These are phyloP conservation scores for Juncus inflexus DNA, from an alignment of 176 grass and related monocot genomes.

Conservation along the genomic window DNA sequence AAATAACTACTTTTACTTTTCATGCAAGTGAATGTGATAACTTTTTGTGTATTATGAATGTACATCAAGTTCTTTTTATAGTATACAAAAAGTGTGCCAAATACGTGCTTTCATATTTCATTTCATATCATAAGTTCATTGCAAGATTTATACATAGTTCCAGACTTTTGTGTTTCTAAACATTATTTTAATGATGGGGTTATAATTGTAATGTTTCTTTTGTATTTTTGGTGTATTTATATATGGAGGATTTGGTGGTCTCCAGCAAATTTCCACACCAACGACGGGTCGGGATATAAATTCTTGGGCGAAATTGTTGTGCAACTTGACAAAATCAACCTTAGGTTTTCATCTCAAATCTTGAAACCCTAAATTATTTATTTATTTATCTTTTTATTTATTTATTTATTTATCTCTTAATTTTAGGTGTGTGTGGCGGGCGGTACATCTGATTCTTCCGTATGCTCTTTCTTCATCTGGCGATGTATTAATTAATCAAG, in stretches of 20 bases:
- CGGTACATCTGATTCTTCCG: constrained; percentile 59
- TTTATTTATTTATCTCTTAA: no score
- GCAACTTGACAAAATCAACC: constrained; percentile 97
- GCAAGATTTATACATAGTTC: no score
- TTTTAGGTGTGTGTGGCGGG: constrained; percentile 60
- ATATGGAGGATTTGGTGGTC: constrained; percentile 87
- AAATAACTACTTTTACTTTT: background rate
- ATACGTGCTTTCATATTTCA: no score
- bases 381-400: no score
- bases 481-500: constrained; percentile 72
- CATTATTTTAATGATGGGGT: no score
- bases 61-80: no score
- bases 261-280: constrained; percentile 86
- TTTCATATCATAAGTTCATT: no score
- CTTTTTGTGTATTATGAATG: no score
- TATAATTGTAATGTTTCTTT: no score
- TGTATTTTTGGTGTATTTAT: constrained; percentile 66
- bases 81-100: no score
- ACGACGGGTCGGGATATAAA: constrained; percentile 95
- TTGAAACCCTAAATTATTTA: no score
- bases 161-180: no score
- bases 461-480: constrained; percentile 66
- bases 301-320: constrained; percentile 92
- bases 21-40: background rate
- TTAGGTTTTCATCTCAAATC: constrained; percentile 42